Evolutionary conservation across 2,329 filamentous ascomycete genomes (phyloP).

Genomic region (Trichoderma endophyticum): DNA sequence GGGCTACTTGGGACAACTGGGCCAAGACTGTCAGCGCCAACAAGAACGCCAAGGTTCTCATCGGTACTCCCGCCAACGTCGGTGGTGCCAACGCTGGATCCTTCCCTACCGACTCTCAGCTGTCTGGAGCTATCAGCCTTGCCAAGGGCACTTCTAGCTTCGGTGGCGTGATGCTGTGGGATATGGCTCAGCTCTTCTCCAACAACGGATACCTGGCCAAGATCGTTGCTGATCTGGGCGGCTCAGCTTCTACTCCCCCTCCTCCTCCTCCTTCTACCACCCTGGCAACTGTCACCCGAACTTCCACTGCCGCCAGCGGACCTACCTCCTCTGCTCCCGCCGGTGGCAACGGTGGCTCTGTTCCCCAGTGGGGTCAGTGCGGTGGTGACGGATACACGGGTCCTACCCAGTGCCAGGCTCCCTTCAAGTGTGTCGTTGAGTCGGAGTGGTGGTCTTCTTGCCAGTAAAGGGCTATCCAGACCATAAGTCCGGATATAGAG

Average conservation of each 20-base stretch:
- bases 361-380: slow-evolving; percentile 27
- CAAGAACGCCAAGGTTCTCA: slow-evolving; percentile 56
- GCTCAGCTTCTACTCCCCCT: background rate
- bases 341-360: background rate
- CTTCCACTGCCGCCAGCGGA: background rate
- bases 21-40: slow-evolving; percentile 56
- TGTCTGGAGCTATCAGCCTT: slow-evolving; percentile 52
- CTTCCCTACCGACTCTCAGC: slow-evolving; percentile 46
- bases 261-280: slow-evolving; percentile 1
- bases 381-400: slow-evolving; percentile 25
- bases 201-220: slow-evolving; percentile 54
- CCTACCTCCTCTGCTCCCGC: slow-evolving; percentile 4
- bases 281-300: background rate
- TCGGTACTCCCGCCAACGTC: slow-evolving; percentile 57
- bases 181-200: slow-evolving; percentile 57
- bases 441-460: slow-evolving; percentile 25
- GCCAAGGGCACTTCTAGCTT: slow-evolving; percentile 56
- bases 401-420: slow-evolving; percentile 24
- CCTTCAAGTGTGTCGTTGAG: slow-evolving; percentile 21
- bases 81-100: slow-evolving; percentile 49
- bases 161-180: slow-evolving; percentile 69
- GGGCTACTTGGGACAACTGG: slow-evolving; percentile 63
- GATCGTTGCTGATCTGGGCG: slow-evolving; percentile 37
- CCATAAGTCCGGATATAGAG: background rate
- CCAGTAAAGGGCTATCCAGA: slow-evolving; percentile 7